Evolutionary conservation across 1,139 yeast genomes (phyloP), one percentile per base, ranked within the genome.

Genomic region (Pneumocystis jirovecii): DNA sequence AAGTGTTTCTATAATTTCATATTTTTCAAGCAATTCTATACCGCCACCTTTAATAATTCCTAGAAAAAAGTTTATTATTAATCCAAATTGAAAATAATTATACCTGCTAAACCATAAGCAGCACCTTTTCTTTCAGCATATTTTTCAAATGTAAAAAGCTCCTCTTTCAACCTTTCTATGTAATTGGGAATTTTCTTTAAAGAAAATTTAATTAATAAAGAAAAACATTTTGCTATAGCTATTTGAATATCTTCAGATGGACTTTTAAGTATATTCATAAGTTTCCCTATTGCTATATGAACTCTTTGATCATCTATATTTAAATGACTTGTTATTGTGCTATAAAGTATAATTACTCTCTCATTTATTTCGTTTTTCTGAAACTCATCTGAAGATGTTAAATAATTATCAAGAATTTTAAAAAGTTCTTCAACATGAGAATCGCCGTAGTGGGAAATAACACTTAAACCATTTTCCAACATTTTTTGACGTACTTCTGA

Each of bases 61-160:
- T 50, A 50, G 25, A 50, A 25, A 50, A 50, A 31, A 31, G 40
- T 15, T 15, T 25, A 25, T 25, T 12, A 25, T 15, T 50, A 21
- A 25, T 50, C 7, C 21, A 25, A 25, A 50, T 25, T 12, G 21
- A 25, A 21, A 50, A 50, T 15, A 25, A 25, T 50, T n/a, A 50
- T 77, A 68, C 98, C 98, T 10, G 97, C 88, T 70, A 93, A 82
- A 75, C 97, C 98, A 76, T 88, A 90, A 0, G 98, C 97, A 0
- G 96, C 95, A 72, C 98, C 99, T 70, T 93, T 83, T 74, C 96
- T 83, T 19, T 81, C 78, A 0, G 86, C 83, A 62, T 80, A 75
- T 1, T 79, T 76, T 29, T 79, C 77, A 8, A 81, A 80, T 4
- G 79, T 78, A 25, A 86, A 84, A 45, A 91, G 78, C 69, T 81